Evolutionary conservation across 2,329 filamentous ascomycete species (phyloP).

Genomic region (Trichophyton simii): DNA sequence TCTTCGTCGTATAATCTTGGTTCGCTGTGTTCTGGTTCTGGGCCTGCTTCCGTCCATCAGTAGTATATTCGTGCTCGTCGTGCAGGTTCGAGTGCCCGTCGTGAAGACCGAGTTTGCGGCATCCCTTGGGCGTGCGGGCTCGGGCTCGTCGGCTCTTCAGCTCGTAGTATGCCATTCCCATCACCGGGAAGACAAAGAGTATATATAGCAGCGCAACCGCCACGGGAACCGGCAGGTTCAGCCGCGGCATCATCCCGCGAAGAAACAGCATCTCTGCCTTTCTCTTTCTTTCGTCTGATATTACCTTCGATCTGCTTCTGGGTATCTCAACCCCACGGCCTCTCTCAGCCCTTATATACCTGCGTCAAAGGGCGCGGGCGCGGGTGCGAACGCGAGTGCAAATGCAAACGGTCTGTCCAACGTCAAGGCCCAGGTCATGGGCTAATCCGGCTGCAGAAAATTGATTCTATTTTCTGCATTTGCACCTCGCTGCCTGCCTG

Average conservation of each 20-base stretch:
- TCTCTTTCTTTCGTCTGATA: background rate
- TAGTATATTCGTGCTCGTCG: constrained; percentile 42
- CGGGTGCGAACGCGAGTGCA: too few relatives aligned
- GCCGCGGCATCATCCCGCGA: constrained; percentile 8
- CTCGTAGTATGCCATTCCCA: constrained; percentile 8
- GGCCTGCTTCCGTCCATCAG: constrained; percentile 18
- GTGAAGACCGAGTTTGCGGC: constrained; percentile 39
- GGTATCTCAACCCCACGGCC: background rate
- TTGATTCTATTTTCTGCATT: too few relatives aligned
- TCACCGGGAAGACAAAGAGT: constrained; percentile 11
- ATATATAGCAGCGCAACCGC: constrained; percentile 11
- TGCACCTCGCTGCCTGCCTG: too few relatives aligned
- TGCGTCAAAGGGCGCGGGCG: too few relatives aligned
- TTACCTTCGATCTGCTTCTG: background rate
- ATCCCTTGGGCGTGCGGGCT: constrained; percentile 34
- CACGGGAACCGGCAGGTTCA: constrained; percentile 10
- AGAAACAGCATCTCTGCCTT: constrained; percentile 10
- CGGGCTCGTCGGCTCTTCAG: constrained; percentile 3
- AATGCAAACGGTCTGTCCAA: too few relatives aligned
- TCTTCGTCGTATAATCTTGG: constrained; percentile 15
- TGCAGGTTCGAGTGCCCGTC: constrained; percentile 39
- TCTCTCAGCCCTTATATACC: too few relatives aligned
- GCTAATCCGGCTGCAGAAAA: too few relatives aligned
- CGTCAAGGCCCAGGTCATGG: too few relatives aligned
- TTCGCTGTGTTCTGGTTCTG: constrained; percentile 10